phyloP scores from a whole-genome alignment of 495 filamentous ascomycete genomes.

The Xylaria scruposa region DNA sequence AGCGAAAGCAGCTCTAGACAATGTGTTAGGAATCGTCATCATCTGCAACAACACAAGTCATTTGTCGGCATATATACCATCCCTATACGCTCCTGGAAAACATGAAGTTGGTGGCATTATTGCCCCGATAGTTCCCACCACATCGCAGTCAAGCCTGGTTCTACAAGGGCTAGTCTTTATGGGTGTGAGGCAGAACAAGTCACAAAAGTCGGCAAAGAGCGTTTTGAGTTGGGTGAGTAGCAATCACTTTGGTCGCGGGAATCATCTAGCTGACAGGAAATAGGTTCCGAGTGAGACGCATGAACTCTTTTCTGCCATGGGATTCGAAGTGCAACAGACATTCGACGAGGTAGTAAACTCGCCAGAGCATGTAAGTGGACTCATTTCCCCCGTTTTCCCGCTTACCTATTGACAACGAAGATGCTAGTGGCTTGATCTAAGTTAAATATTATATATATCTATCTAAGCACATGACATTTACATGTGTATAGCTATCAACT shows the following conservation, averaged over 20 bases:
- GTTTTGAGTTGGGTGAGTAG: conserved; percentile 76
- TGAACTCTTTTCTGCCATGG: conserved; percentile 75
- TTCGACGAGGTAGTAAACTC: conserved; percentile 84
- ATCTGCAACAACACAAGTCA: conserved; percentile 73
- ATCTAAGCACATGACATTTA: no score
- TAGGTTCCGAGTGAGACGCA: conserved; percentile 74
- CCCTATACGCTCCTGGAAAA: conserved; percentile 59
- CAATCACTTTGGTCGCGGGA: neutral
- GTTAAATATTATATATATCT: conserved; percentile 25
- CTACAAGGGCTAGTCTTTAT: conserved; percentile 83
- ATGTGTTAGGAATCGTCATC: conserved; percentile 80
- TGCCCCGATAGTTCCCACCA: conserved; percentile 75
- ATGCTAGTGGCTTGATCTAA: conserved; percentile 49
- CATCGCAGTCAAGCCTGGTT: conserved; percentile 69
- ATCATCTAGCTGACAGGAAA: conserved; percentile 36
- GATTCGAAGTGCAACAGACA: conserved; percentile 74
- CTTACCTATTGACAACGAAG: conserved; percentile 16
- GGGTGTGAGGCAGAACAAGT: conserved; percentile 82
- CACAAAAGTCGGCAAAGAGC: conserved; percentile 71
- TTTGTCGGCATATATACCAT: conserved; percentile 73
- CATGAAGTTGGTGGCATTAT: conserved; percentile 76
- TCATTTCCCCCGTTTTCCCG: neutral
- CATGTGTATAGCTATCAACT: neutral
- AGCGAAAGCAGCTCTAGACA: conserved; percentile 72
- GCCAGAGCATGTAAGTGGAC: conserved; percentile 61